Evolutionary conservation across 2,329 filamentous ascomycete genomes (phyloP), one percentile per base, ranked within the genome.

Genomic region (Neobulgaria alba): DNA sequence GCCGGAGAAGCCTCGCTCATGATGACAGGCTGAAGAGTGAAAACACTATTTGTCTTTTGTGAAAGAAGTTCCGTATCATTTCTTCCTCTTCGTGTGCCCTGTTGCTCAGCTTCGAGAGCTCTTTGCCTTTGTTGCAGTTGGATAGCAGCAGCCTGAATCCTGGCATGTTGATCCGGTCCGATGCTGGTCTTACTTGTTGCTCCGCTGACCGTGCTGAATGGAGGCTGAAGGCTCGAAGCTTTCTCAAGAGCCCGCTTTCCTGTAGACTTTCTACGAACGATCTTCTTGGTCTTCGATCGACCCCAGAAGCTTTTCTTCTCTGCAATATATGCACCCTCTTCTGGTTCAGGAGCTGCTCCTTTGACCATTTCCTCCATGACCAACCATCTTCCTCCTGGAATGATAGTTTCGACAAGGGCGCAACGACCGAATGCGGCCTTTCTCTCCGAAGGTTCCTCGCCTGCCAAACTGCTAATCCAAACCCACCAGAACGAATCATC

Each of bases 401-500:
- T 92, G 10, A 76, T 71, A 0, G 92, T 96, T 62, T 98, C 92
- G 33, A 96, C 75, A 29, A 98, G 73, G 15, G 92, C 87, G 57
- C 92, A 98, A 48, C 92, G 77, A 29, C 92, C 92, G 60, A 98
- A 98, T 0, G 89, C 87, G 4, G 89, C 82, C 61, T 98, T 98
- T 46, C 92, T 79, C 34, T 82, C 74, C 0, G 79, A 64, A 0
- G 89, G 85, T 65, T 98, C 92, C 57, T 98, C 92, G 1, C 80
- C 84, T 1, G 90, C 88, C 56, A 98, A 67, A 69, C 90, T 96
- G 53, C 79, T 93, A 73, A 98, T 96, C 92, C 92, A 98, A 3
- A 96, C 92, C 90, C 92, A 96, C 92, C 92, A 98, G 62, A 98
- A 98, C 1, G 88, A 83, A 60, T 96, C 90, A 54, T 98, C 92